Base-by-base conservation (phyloP, 1,284 basidiomycete genomes). In the Sporisorium scitamineum region DNA sequence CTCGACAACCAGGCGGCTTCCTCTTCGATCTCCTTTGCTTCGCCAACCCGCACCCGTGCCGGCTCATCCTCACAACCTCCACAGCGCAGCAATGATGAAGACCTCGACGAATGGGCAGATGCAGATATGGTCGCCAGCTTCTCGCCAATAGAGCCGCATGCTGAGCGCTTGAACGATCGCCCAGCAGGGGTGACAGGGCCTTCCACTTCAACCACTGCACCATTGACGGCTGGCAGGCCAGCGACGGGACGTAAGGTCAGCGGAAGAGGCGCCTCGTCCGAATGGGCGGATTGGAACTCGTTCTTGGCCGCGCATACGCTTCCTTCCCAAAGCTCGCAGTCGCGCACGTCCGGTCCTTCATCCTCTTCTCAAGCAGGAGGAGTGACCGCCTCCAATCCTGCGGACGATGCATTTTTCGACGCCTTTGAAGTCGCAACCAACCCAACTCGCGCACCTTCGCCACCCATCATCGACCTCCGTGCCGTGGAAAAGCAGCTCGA, bases 401-500 rank as follows among this genome's bases (percentile, higher is more conserved):
- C 75, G 14, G 78, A 80, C 34, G 78, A 78, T 7, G 76, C 67
- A 37, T 78, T 78, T 61, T 75, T 78, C 37, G 71, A 71, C 32
- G 76, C 76, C 13, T 78, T 78, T 9, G 76, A 78, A 48, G 54
- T 63, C 5, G 72, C 72, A 0, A 70, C 71, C 32, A 67, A 74
- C 9, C 60, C 65, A 13, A 50, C 56, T 22, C 76, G 70, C 3
- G 57, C 27, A 0, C 80, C 80, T 14, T 81, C 79, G 8, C 82
- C 79, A 9, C 76, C 77, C 16, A 78, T 82, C 51, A 79, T 85
- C 37, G 84, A 85, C 59, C 76, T 85, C 24, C 77, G 83, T 6
- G 70, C 69, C 6, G 76, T 82, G 10, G 82, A 85, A 54, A 67
- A 68, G 52, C 76, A 79, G 62, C 69, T 85, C 13, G 73, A 78